Evolutionary conservation across 768 basidiomycete genomes (phyloP), one percentile per base, ranked within the genome.

Genomic region (Tubosaeta sp.): DNA sequence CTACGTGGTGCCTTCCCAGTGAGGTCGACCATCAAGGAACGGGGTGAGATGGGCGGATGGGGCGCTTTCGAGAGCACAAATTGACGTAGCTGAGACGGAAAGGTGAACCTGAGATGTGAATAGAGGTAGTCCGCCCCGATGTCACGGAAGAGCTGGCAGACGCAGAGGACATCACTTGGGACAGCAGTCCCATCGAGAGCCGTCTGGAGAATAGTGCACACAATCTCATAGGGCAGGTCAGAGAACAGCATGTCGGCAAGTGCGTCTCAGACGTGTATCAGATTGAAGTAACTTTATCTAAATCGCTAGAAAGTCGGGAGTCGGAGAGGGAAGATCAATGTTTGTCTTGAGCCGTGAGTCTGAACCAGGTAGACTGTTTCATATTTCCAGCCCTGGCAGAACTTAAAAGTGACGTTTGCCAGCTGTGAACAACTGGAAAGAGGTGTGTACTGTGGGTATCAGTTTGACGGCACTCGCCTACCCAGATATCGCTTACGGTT

Each of bases 1-100:
- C 60, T 56, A 14, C 54, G 62, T 14, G 61, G 64, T 9, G 58
- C 55, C 7, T 61, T 70, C 8, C 71, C 70, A 3, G 66, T 51
- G 21, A 71, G 53, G 18, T 63, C 59, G 21, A 73, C 56, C 3
- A 30, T 48, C 31, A 74, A 41, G 6, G 61, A 57, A 35, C 55
- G 65, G 4, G 69, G 69, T 16, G 56, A 43, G 41, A 65, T 64
- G 39, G 56, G 63, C 6, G 47, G 52, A 2, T 30, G 34, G 11
- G 48, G 16, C 35, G 7, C 16, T n/a, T 27, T n/a, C 1, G 51
- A 53, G 32, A 44, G 34, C 4, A 41, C 46, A 43, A 61, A 66
- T 43, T 52, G 55, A 18, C 8, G 49, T 6, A 66, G 54, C 41
- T 68, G 70, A 9, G 51, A 29, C 9, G 38, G 24, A 3, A 64